Percentiles rank a stretch among this genome's conserved stretches.
Conservation (phyloP, 2,329 filamentous ascomycete species). For the Monosporascus sp. region DNA sequence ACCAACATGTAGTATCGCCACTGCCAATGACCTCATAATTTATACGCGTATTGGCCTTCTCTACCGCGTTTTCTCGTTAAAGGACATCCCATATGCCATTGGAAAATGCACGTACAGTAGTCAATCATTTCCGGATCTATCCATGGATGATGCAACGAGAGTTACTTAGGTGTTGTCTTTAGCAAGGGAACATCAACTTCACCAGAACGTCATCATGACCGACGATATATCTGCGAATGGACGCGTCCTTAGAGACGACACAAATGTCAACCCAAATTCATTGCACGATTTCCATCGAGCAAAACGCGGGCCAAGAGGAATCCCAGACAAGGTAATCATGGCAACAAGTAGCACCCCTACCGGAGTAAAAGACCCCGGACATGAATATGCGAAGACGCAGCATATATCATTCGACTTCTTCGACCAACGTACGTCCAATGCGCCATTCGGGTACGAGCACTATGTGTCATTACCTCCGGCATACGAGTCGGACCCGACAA, state of each 20-base stretch:
- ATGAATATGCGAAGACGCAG: not conserved
- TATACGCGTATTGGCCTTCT: too few species aligned
- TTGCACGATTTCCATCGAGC: not conserved
- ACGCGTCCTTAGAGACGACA: not conserved
- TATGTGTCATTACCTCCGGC: slow-evolving; percentile 2
- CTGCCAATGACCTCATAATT: too few species aligned
- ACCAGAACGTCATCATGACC: not conserved
- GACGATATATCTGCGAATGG: not conserved
- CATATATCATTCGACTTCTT: slow-evolving; percentile 1
- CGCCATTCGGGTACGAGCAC: slow-evolving; percentile 2
- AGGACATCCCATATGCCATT: too few species aligned
- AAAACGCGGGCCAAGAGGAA: not conserved
- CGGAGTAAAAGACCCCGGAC: slow-evolving; percentile 1
- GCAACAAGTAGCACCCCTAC: not conserved
- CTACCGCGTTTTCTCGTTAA: too few species aligned
- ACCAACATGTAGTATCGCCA: too few species aligned
- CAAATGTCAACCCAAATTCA: not conserved
- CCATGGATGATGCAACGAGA: too few species aligned
- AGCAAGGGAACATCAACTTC: too few species aligned
- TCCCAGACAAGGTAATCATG: not conserved
- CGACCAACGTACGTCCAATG: slow-evolving; percentile 2
- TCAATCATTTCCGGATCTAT: too few species aligned
- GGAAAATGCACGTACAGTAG: too few species aligned
- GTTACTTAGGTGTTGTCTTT: too few species aligned
- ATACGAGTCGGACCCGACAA: not conserved